Evolutionary conservation across 257 asterid species (phyloP).

Genomic region (Henckelia pumila): DNA sequence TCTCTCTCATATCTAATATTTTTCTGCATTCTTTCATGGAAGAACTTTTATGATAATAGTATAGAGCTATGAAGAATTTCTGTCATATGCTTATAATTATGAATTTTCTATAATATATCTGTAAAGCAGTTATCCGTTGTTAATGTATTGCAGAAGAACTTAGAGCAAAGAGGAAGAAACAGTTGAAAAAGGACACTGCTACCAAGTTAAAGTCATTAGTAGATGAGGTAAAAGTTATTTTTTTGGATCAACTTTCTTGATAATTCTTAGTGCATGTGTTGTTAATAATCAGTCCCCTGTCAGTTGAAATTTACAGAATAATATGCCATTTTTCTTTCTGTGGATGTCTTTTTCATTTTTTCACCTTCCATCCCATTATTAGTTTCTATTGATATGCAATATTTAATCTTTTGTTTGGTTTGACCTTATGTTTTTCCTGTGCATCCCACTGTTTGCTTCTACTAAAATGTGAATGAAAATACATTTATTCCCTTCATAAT

Average conservation of each 20-base stretch:
- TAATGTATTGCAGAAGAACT: constrained; percentile 74
- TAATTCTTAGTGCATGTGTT: not conserved
- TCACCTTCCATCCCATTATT: constrained; percentile 6
- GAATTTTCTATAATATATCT: too few species aligned
- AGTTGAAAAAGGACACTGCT: constrained; percentile 84
- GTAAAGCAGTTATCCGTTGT: constrained; percentile 21
- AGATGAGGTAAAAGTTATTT: constrained; percentile 53
- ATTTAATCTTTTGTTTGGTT: too few species aligned
- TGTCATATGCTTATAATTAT: too few species aligned
- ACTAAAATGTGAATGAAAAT: constrained; percentile 1
- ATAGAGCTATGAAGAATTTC: too few species aligned
- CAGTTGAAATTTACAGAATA: not conserved
- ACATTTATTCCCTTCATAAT: constrained; percentile 14
- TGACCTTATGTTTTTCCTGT: not conserved
- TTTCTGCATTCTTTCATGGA: not conserved
- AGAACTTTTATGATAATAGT: too few species aligned
- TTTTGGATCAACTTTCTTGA: constrained; percentile 7
- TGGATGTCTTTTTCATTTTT: constrained; percentile 1
- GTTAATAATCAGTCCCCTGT: not conserved
- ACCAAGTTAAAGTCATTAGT: constrained; percentile 76
- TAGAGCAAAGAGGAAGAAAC: constrained; percentile 84
- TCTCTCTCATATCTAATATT: not conserved
- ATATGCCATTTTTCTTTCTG: constrained; percentile 2
- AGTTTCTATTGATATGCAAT: not conserved
- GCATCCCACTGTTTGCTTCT: not conserved